phyloP scores from a whole-genome alignment of 495 filamentous ascomycete genomes.

The Tricharina praecox region DNA sequence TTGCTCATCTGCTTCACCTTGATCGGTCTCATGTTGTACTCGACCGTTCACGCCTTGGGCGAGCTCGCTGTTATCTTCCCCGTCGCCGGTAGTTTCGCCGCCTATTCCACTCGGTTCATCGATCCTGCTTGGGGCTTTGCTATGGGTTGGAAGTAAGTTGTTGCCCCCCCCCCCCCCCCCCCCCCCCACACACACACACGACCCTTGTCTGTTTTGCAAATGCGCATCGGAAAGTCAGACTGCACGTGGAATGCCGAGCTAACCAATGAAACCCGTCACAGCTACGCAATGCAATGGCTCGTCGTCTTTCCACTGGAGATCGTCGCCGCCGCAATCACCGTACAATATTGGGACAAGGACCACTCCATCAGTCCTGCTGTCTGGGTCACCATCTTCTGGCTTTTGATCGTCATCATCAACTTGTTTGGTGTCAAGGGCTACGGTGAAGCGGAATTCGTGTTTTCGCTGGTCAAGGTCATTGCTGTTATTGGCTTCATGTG shows the following conservation, averaged over 20 bases:
- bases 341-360: constrained; percentile 57
- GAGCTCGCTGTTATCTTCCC: constrained; percentile 86
- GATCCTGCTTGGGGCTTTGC: constrained; percentile 96
- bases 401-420: constrained; percentile 61
- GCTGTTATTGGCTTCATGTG: constrained; percentile 82
- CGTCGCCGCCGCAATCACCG: constrained; percentile 74
- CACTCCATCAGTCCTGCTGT: constrained; percentile 47
- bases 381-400: constrained; percentile 73
- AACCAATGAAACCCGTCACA: too few species aligned
- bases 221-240: too few species aligned
- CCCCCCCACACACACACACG: too few species aligned
- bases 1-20: constrained; percentile 65
- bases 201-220: too few species aligned
- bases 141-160: constrained; percentile 80
- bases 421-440: constrained; percentile 75
- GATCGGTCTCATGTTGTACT: constrained; percentile 80
- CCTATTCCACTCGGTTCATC: constrained; percentile 80
- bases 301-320: constrained; percentile 78
- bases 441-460: constrained; percentile 81
- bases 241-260: too few species aligned
- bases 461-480: constrained; percentile 68
- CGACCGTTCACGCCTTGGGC: constrained; percentile 77
- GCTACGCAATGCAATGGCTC: constrained; percentile 88
- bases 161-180: too few species aligned
- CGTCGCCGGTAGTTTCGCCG: constrained; percentile 80